These are phyloP conservation scores for Clarireedia sp. DNA, from an alignment of 2,329 filamentous ascomycete species.

Conservation along the genomic window DNA sequence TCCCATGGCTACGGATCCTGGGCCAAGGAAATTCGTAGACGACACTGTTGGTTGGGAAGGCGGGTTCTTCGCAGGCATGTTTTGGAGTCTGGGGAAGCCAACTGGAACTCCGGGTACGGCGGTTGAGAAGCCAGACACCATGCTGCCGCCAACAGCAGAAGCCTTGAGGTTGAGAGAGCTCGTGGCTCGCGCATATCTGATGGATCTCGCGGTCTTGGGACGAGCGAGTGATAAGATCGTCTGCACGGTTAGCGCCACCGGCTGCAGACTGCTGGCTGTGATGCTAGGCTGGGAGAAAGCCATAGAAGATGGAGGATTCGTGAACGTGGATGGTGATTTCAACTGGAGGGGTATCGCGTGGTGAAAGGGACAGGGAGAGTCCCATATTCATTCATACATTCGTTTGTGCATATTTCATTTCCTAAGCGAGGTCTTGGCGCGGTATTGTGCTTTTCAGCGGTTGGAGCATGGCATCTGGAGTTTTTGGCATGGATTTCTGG, in stretches of 20 bases:
- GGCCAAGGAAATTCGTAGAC: conserved; percentile 61
- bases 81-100: conserved; percentile 61
- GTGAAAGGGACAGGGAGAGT: conserved; percentile 8
- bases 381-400: neutral
- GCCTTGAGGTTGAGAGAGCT: conserved; percentile 64
- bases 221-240: conserved; percentile 62
- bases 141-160: conserved; percentile 29
- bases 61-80: conserved; percentile 75
- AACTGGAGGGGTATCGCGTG: conserved; percentile 45
- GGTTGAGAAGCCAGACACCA: conserved; percentile 31
- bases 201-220: conserved; percentile 70
- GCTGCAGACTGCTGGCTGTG: conserved; percentile 68
- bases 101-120: conserved; percentile 29
- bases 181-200: conserved; percentile 71
- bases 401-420: neutral
- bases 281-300: conserved; percentile 80
- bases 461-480: neutral
- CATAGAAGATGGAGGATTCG: conserved; percentile 55
- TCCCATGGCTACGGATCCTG: conserved; percentile 28
- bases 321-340: conserved; percentile 69
- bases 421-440: neutral
- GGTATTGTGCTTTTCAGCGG: neutral
- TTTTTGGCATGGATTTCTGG: neutral
- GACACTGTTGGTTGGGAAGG: conserved; percentile 81
- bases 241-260: conserved; percentile 66